Evolutionary conservation across 2,329 filamentous ascomycete genomes (phyloP).

Genomic region (Trichothecium sympodiale): DNA sequence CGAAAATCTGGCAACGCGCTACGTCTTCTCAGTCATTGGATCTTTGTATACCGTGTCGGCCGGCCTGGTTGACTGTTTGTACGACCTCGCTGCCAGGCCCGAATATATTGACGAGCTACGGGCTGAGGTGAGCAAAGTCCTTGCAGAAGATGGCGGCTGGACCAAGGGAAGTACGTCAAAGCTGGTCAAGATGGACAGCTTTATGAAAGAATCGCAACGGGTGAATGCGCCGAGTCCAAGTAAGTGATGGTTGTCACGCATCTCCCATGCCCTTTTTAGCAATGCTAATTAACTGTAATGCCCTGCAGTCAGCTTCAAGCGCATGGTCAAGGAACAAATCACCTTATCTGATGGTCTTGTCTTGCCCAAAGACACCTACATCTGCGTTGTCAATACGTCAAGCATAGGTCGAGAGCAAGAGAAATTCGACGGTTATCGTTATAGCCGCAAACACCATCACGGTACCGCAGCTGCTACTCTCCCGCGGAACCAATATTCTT

Average conservation of each 20-base stretch:
- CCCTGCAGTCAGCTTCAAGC: constrained; percentile 21
- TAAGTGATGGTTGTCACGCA: neutral
- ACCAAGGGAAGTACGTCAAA: constrained; percentile 30
- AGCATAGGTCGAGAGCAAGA: too few species aligned
- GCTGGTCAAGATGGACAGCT: constrained; percentile 35
- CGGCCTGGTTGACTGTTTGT: neutral
- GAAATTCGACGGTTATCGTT: too few species aligned
- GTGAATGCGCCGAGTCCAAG: neutral
- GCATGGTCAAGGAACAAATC: constrained; percentile 34
- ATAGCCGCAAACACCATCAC: too few species aligned
- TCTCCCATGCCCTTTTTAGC: neutral
- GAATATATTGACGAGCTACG: constrained; percentile 37
- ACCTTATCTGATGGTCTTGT: constrained; percentile 31
- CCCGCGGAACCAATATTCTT: too few species aligned
- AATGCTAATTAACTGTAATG: neutral
- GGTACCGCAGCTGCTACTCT: too few species aligned
- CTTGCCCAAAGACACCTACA: constrained; percentile 25
- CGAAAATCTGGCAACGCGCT: neutral
- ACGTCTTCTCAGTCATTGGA: neutral
- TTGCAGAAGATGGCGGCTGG: constrained; percentile 30
- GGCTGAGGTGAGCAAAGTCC: constrained; percentile 32
- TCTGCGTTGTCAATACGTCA: neutral
- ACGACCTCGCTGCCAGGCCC: constrained; percentile 33
- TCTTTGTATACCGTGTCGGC: neutral
- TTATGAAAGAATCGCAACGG: constrained; percentile 30